These are phyloP conservation scores for Ganoderma sinense DNA, from an alignment of 1,284 basidiomycete species.

Conservation along the genomic window DNA sequence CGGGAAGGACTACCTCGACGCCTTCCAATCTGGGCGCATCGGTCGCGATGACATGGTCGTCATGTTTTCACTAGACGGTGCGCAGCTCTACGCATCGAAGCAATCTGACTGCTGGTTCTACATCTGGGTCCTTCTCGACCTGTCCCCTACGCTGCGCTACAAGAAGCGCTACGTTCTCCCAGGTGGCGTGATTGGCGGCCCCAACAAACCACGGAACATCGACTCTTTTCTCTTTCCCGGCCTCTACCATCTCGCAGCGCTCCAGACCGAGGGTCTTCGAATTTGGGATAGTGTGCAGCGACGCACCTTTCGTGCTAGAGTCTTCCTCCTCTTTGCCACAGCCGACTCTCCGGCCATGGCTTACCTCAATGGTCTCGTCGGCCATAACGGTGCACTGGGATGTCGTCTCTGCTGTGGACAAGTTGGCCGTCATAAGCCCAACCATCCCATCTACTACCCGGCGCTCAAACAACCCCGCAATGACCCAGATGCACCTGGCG, in stretches of 20 bases:
- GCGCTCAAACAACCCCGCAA: too few relatives aligned
- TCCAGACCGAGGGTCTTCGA: conserved; percentile 26
- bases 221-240: conserved; percentile 36
- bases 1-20: conserved; percentile 30
- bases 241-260: conserved; percentile 32
- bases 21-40: conserved; percentile 26
- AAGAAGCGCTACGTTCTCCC: conserved; percentile 35
- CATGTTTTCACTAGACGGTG: conserved; percentile 39
- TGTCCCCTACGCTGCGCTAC: conserved; percentile 30
- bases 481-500: too few relatives aligned
- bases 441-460: too few relatives aligned
- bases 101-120: conserved; percentile 39
- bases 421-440: too few relatives aligned
- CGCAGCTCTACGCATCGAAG: conserved; percentile 39
- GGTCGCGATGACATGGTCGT: conserved; percentile 28
- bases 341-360: conserved; percentile 37
- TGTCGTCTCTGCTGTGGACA: conserved; percentile 43
- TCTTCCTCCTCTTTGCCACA: conserved; percentile 24
- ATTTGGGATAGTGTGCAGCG: conserved; percentile 29
- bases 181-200: conserved; percentile 36
- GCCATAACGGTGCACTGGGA: conserved; percentile 42
- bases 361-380: conserved; percentile 42
- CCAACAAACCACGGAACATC: conserved; percentile 33
- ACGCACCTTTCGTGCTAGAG: conserved; percentile 8
- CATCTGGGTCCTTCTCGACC: conserved; percentile 38